phyloP scores from a whole-genome alignment of 306 rosid species.

The Oxytropis ochrocephala region DNA sequence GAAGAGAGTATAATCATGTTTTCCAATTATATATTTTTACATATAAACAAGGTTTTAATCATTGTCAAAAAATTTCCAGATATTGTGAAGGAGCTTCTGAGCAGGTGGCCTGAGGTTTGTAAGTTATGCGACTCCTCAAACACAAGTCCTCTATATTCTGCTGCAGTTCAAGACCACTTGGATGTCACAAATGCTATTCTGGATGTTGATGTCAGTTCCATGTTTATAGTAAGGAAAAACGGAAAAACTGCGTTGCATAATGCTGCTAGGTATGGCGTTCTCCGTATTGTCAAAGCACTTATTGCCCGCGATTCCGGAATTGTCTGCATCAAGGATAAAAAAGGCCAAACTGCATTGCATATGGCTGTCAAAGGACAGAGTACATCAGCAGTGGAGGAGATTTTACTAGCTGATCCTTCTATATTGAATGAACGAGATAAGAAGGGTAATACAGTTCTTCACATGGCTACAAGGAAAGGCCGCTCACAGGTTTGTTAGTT shows the following conservation, averaged over 20 bases:
- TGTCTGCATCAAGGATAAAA: slow-evolving; percentile 76
- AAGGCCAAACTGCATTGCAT: slow-evolving; percentile 92
- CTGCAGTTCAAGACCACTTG: slow-evolving; percentile 71
- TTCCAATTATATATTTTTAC: not conserved
- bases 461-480: slow-evolving; percentile 86
- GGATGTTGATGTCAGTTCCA: slow-evolving; percentile 58
- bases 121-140: slow-evolving; percentile 59
- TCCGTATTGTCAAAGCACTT: slow-evolving; percentile 53
- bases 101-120: slow-evolving; percentile 74
- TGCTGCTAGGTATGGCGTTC: slow-evolving; percentile 69
- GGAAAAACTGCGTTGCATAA: slow-evolving; percentile 88
- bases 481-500: slow-evolving; percentile 53
- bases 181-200: slow-evolving; percentile 79
- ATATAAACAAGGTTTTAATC: not conserved
- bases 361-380: slow-evolving; percentile 94
- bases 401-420: slow-evolving; percentile 48
- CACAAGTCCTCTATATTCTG: slow-evolving; percentile 88
- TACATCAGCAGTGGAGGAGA: slow-evolving; percentile 61
- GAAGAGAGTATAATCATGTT: not conserved
- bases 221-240: slow-evolving; percentile 73
- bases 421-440: slow-evolving; percentile 80
- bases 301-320: slow-evolving; percentile 60
- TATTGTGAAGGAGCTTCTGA: slow-evolving; percentile 65
- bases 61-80: slow-evolving; percentile 39
- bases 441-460: slow-evolving; percentile 89